Conservation (phyloP, 2,329 filamentous ascomycete species). For the Paecilomyces niveus region DNA sequence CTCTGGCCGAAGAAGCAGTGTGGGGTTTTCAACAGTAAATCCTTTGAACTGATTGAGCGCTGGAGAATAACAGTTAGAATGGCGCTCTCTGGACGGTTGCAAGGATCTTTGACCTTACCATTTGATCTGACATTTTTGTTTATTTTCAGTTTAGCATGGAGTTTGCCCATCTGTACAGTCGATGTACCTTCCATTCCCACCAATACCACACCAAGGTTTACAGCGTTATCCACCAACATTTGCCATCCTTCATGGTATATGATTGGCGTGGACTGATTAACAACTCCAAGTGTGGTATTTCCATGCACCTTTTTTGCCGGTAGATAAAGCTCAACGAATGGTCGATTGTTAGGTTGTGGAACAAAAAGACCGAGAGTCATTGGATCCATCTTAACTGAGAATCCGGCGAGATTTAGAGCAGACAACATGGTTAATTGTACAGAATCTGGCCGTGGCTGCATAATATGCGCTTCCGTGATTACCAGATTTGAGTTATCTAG, state of each 20-base stretch:
- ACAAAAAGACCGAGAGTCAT: constrained; percentile 26
- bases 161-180: constrained; percentile 21
- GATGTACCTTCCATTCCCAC: constrained; percentile 22
- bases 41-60: constrained; percentile 47
- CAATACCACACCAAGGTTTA: constrained; percentile 18
- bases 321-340: constrained; percentile 21
- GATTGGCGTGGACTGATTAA: constrained; percentile 17
- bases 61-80: constrained; percentile 18
- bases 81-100: neutral
- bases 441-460: constrained; percentile 25
- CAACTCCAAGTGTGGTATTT: constrained; percentile 24
- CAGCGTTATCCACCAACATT: constrained; percentile 24
- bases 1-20: constrained; percentile 35
- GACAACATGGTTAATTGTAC: constrained; percentile 28
- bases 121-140: constrained; percentile 28
- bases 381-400: constrained; percentile 31
- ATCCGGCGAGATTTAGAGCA: constrained; percentile 25
- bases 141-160: constrained; percentile 27
- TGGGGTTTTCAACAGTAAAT: constrained; percentile 41
- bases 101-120: constrained; percentile 15
- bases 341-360: constrained; percentile 18
- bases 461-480: constrained; percentile 26
- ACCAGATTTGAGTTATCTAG: constrained; percentile 30
- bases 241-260: constrained; percentile 20
- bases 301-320: constrained; percentile 21